Conservation (phyloP, 805 yeast genomes). For the Nakazawaea laoshanensis region DNA sequence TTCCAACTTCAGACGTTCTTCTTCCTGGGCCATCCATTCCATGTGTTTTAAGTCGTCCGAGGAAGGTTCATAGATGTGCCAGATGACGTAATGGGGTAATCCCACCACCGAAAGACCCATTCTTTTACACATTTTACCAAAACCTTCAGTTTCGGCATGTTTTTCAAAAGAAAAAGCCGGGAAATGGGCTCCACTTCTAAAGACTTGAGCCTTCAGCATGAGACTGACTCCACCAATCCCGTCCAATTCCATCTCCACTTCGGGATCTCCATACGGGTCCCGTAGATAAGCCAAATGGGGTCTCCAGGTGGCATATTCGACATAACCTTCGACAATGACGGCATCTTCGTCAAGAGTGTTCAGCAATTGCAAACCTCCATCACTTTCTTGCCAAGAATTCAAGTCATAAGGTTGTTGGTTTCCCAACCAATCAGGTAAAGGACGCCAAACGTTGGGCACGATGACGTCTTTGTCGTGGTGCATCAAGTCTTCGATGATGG, state of each 20-base stretch:
- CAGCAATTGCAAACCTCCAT: constrained; percentile 74
- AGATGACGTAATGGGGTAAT: constrained; percentile 87
- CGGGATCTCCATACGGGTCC: constrained; percentile 92
- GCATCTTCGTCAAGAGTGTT: constrained; percentile 81
- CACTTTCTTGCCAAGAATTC: constrained; percentile 81
- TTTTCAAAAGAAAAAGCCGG: constrained; percentile 95
- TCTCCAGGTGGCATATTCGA: constrained; percentile 97
- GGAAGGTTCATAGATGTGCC: constrained; percentile 97
- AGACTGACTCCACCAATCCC: constrained; percentile 98
- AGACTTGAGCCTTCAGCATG: constrained; percentile 77
- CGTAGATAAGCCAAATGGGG: constrained; percentile 92
- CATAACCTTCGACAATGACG: constrained; percentile 95
- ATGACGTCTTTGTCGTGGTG: constrained; percentile 84
- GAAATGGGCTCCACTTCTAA: constrained; percentile 84
- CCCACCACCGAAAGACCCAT: constrained; percentile 89
- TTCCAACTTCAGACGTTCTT: constrained; percentile 53
- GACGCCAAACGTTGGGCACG: constrained; percentile 93
- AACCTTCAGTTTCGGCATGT: constrained; percentile 97
- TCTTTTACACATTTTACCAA: constrained; percentile 79
- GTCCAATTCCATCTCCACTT: constrained; percentile 86
- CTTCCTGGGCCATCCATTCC: constrained; percentile 87
- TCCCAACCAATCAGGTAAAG: constrained; percentile 79
- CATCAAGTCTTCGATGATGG: constrained; percentile 88
- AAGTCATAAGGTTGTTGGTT: constrained; percentile 80
- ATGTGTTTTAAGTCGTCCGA: constrained; percentile 76